These are phyloP conservation scores for Phytopythium boreale DNA, from an alignment of 352 stramenopile genomes.

Conservation along the genomic window DNA sequence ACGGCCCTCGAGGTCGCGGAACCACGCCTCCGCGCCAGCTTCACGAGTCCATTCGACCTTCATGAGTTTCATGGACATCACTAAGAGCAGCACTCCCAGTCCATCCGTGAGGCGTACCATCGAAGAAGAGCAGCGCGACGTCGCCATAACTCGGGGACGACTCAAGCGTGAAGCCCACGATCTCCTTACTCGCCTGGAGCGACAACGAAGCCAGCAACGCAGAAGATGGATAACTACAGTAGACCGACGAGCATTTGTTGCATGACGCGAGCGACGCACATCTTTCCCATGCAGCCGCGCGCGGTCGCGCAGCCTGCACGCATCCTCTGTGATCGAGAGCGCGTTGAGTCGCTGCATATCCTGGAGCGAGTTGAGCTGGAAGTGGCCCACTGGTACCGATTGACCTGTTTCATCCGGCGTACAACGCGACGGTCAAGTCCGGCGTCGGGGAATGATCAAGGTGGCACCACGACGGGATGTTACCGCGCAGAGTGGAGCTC, in stretches of 20 bases:
- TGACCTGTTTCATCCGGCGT: constrained; percentile 19
- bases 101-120: constrained; percentile 12
- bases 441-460: background rate
- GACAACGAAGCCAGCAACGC: background rate
- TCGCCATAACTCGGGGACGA: constrained; percentile 55
- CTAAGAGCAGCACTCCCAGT: too few species aligned
- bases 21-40: constrained; percentile 64
- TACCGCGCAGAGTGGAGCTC: constrained; percentile 55
- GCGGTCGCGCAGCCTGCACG: constrained; percentile 41
- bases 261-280: background rate
- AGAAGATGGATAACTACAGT: too few species aligned
- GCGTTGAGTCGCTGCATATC: constrained; percentile 49
- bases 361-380: constrained; percentile 57
- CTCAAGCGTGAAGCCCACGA: constrained; percentile 50
- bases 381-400: constrained; percentile 57
- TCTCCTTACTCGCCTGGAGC: constrained; percentile 13
- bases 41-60: background rate
- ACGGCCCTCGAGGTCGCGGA: constrained; percentile 44
- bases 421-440: background rate
- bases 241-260: background rate
- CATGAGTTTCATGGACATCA: background rate
- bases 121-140: constrained; percentile 46
- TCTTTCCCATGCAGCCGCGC: constrained; percentile 18
- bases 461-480: background rate
- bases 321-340: constrained; percentile 12